Evolutionary conservation across 2,329 filamentous ascomycete species (phyloP).

Genomic region (Penicillium sp.): DNA sequence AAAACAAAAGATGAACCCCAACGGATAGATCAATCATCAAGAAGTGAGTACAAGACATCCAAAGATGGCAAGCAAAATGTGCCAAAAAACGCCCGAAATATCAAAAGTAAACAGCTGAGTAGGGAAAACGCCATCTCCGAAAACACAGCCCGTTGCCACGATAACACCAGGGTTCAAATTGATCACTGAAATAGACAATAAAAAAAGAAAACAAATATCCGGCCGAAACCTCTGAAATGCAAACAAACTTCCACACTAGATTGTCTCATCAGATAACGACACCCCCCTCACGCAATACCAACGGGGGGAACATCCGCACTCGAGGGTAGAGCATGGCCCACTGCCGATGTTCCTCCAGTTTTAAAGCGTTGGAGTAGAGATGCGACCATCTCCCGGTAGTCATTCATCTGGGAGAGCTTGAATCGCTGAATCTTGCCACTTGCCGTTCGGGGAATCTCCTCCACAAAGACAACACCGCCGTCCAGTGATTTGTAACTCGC

Average conservation of each 20-base stretch:
- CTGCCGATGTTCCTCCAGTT: background rate
- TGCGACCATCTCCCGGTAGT: slow-evolving; percentile 45
- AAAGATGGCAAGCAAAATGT: background rate
- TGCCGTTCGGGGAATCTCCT: slow-evolving; percentile 56
- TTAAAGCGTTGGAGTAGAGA: slow-evolving; percentile 36
- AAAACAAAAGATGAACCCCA: background rate
- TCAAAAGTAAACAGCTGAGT: background rate
- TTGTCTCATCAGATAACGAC: slow-evolving; percentile 28
- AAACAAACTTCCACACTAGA: slow-evolving; percentile 1
- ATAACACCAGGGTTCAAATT: background rate
- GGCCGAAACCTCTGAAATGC: background rate
- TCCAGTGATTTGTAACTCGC: slow-evolving; percentile 57
- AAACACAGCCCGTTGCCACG: background rate
- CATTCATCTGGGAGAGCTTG: slow-evolving; percentile 48
- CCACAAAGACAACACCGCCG: slow-evolving; percentile 56
- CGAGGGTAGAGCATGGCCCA: slow-evolving; percentile 15
- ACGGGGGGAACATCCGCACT: slow-evolving; percentile 25
- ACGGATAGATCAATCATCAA: background rate
- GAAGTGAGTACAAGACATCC: background rate
- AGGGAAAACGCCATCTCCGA: background rate
- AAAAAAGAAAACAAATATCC: background rate
- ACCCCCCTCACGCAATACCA: slow-evolving; percentile 28
- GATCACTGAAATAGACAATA: too few species aligned
- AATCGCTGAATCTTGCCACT: slow-evolving; percentile 58
- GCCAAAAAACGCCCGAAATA: background rate